Evolutionary conservation across 768 basidiomycete genomes (phyloP).

Genomic region (Collybiopsis luxurians): DNA sequence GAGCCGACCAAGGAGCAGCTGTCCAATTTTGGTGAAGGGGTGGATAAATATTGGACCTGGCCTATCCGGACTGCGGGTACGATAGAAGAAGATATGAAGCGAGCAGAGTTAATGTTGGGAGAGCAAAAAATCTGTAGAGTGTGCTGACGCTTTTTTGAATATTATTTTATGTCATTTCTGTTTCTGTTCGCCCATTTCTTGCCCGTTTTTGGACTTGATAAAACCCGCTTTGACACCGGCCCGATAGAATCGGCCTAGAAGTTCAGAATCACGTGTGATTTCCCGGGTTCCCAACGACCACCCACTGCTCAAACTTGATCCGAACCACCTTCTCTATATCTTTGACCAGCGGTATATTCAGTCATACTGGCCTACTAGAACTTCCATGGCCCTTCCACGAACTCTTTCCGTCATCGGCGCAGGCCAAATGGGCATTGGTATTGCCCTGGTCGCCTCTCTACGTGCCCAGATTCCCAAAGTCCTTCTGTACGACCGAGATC

Average conservation of each 20-base stretch:
- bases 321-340: too few relatives aligned
- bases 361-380: too few relatives aligned
- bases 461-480: constrained; percentile 80
- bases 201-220: too few relatives aligned
- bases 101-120: neutral
- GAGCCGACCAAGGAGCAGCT: neutral
- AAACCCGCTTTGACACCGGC: too few relatives aligned
- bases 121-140: neutral
- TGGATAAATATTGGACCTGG: neutral
- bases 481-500: constrained; percentile 77
- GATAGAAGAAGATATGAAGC: neutral
- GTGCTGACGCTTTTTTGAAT: too few relatives aligned
- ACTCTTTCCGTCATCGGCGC: constrained; percentile 78
- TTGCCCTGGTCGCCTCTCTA: constrained; percentile 83
- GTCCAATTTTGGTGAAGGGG: neutral
- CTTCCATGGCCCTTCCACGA: constrained; percentile 24
- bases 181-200: too few relatives aligned
- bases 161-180: too few relatives aligned
- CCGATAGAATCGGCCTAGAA: too few relatives aligned
- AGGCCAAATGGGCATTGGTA: constrained; percentile 91
- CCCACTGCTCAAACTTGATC: too few relatives aligned
- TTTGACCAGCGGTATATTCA: too few relatives aligned
- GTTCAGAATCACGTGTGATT: too few relatives aligned
- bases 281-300: too few relatives aligned
- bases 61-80: neutral